Percentiles rank a stretch among this genome's conserved stretches.
Evolutionary conservation across 441 rosid genomes (phyloP).

Genomic region (Syzygium malaccense): DNA sequence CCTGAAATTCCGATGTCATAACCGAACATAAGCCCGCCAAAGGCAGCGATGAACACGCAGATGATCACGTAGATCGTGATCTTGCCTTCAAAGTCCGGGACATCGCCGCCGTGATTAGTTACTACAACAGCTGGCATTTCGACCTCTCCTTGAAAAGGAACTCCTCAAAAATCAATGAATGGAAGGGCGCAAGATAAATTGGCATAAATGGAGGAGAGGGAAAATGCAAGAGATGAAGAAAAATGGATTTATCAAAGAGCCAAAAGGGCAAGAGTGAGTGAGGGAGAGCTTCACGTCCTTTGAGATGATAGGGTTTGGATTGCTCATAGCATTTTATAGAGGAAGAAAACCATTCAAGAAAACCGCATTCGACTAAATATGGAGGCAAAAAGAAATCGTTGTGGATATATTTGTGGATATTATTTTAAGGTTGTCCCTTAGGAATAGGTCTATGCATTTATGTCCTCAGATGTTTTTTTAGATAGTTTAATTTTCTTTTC

Average conservation of each 20-base stretch:
- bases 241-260: not conserved
- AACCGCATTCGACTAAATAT: not conserved
- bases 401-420: not conserved
- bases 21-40: constrained; percentile 9
- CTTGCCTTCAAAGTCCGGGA: not conserved
- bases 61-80: not conserved
- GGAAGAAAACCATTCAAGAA: not conserved
- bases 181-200: not conserved
- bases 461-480: not conserved
- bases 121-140: not conserved
- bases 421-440: not conserved
- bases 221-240: not conserved
- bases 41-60: not conserved
- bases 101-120: not conserved
- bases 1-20: constrained; percentile 76
- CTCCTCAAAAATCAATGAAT: not conserved
- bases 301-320: not conserved
- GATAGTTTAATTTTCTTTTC: not conserved
- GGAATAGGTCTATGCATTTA: not conserved
- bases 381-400: not conserved
- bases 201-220: not conserved
- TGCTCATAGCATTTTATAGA: not conserved
- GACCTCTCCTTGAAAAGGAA: not conserved
- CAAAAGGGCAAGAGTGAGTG: not conserved
- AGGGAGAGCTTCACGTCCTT: not conserved